Evolutionary conservation across 2,329 filamentous ascomycete genomes (phyloP).

Genomic region (Paradendryphiella salina): DNA sequence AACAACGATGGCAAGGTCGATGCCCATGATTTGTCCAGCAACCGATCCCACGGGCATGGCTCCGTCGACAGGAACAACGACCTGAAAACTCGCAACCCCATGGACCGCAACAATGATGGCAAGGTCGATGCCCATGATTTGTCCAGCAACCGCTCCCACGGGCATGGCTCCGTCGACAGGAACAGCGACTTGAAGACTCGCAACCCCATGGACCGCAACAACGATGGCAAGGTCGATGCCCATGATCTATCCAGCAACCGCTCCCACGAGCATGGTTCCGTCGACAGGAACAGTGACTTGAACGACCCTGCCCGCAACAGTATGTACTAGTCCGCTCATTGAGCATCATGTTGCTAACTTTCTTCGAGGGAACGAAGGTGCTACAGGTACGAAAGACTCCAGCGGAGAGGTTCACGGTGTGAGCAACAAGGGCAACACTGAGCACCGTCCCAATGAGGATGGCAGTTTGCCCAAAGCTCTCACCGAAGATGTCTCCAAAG

Average conservation of each 20-base stretch:
- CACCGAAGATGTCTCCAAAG: conserved; percentile 15
- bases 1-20: conserved; percentile 8
- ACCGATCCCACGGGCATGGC: neutral
- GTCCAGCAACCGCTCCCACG: conserved; percentile 8
- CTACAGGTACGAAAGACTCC: conserved; percentile 13
- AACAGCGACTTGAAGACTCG: conserved; percentile 2
- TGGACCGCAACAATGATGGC: conserved; percentile 9
- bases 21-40: conserved; percentile 10
- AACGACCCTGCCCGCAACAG: conserved; percentile 9
- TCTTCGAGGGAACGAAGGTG: conserved; percentile 5
- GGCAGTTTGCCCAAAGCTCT: conserved; percentile 15
- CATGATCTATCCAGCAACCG: neutral
- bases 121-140: conserved; percentile 7
- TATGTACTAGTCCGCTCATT: neutral
- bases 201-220: conserved; percentile 4
- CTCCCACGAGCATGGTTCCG: neutral
- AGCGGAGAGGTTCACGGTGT: conserved; percentile 8
- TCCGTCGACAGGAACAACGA: no score
- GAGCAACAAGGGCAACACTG: conserved; percentile 2
- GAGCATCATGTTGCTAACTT: neutral
- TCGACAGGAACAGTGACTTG: conserved; percentile 1
- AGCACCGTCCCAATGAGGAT: conserved; percentile 18
- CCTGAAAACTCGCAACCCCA: conserved; percentile 1
- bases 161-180: neutral
- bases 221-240: conserved; percentile 6